phyloP scores from a whole-genome alignment of 2,329 filamentous ascomycete genomes.

The Teratosphaeria nubilosa region DNA sequence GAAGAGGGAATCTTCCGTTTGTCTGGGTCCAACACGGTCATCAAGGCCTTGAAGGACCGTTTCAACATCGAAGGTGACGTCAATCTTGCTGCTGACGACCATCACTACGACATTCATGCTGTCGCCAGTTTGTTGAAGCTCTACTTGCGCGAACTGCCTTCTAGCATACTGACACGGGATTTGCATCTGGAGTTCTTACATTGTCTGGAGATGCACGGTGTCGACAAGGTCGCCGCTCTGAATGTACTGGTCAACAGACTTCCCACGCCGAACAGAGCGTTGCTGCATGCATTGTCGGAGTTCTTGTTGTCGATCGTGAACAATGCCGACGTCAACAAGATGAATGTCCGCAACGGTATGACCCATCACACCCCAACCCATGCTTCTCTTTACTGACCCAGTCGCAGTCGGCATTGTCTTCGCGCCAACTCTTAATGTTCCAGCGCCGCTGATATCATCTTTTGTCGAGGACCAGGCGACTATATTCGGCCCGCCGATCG shows the following conservation, averaged over 20 bases:
- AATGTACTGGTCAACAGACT: constrained; percentile 70
- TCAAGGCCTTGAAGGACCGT: constrained; percentile 79
- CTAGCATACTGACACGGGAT: constrained; percentile 82
- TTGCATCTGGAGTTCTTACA: constrained; percentile 80
- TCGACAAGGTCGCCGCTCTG: constrained; percentile 66
- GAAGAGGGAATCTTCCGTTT: constrained; percentile 96
- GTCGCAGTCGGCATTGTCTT: constrained; percentile 80
- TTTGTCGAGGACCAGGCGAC: constrained; percentile 83
- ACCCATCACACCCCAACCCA: background rate
- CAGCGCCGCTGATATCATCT: constrained; percentile 84
- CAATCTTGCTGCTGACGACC: constrained; percentile 66
- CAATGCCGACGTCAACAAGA: constrained; percentile 85
- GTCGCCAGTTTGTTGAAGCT: constrained; percentile 89
- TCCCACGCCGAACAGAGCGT: constrained; percentile 66
- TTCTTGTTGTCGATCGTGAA: constrained; percentile 90
- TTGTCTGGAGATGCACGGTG: constrained; percentile 55
- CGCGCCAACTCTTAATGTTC: constrained; percentile 92
- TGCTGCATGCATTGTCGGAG: constrained; percentile 74
- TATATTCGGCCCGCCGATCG: constrained; percentile 68
- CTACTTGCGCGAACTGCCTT: constrained; percentile 84
- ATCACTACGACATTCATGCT: constrained; percentile 91
- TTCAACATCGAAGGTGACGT: constrained; percentile 92
- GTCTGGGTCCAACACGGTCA: constrained; percentile 91
- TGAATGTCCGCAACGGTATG: constrained; percentile 77
- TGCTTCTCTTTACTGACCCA: background rate